phyloP scores from a whole-genome alignment of 1,284 basidiomycete species.

The Exobasidium rhododendri region DNA sequence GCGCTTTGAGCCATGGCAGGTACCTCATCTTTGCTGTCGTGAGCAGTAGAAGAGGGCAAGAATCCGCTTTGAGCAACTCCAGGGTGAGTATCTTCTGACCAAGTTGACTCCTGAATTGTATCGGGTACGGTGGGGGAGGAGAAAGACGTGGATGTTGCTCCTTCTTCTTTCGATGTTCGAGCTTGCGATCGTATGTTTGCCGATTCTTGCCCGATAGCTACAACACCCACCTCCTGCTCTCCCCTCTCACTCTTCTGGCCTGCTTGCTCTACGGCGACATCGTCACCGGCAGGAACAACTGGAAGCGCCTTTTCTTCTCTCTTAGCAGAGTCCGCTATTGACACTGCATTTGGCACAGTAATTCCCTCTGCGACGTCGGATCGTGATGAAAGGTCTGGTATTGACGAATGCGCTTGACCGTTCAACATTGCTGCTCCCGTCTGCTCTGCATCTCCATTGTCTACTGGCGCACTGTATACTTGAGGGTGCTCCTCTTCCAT shows the following conservation, averaged over 20 bases:
- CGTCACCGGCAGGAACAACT: not conserved
- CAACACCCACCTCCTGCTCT: not conserved
- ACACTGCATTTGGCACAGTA: not conserved
- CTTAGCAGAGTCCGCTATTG: not conserved
- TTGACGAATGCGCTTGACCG: too few relatives aligned
- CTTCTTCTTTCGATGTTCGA: too few relatives aligned
- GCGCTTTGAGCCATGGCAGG: slow-evolving; percentile 6
- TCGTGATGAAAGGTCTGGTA: too few relatives aligned
- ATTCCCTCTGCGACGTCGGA: not conserved
- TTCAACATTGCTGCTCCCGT: too few relatives aligned
- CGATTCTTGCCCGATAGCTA: too few relatives aligned
- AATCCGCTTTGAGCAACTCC: not conserved
- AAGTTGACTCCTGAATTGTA: not conserved
- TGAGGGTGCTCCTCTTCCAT: not conserved
- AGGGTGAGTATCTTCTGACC: not conserved
- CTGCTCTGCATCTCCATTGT: not conserved
- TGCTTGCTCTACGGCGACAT: not conserved
- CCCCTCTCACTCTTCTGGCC: not conserved
- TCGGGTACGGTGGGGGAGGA: too few relatives aligned
- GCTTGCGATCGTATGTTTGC: too few relatives aligned
- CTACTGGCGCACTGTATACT: not conserved
- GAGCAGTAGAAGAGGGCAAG: slow-evolving; percentile 1
- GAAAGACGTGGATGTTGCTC: too few relatives aligned
- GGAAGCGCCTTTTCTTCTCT: not conserved
- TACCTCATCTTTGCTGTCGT: too few relatives aligned